These are phyloP conservation scores for Flueggea neowawraea DNA, from an alignment of 441 rosid genomes.

Conservation along the genomic window DNA sequence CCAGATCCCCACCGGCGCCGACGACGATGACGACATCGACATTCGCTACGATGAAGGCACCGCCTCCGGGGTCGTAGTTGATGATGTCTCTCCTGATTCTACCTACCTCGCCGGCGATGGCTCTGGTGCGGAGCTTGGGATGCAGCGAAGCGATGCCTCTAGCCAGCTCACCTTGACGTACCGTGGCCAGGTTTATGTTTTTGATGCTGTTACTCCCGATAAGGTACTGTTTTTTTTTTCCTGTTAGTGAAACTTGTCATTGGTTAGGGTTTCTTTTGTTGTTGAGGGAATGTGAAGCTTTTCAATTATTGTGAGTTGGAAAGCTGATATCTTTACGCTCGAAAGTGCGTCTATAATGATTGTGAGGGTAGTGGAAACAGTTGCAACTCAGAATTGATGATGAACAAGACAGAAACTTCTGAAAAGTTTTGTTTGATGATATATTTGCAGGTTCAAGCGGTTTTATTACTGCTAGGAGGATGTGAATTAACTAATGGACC, in stretches of 20 bases:
- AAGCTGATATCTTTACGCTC: too few relatives aligned
- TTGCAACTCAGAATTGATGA: too few relatives aligned
- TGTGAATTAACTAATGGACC: conserved; percentile 61
- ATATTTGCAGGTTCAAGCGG: conserved; percentile 71
- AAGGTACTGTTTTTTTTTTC: conserved; percentile 42
- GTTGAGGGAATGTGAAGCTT: background rate
- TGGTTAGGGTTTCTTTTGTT: conserved; percentile 7
- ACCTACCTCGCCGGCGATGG: conserved; percentile 35
- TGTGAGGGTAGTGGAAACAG: too few relatives aligned
- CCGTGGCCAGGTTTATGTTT: conserved; percentile 93
- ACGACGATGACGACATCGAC: conserved; percentile 41
- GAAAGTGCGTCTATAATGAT: too few relatives aligned
- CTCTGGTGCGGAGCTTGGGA: conserved; percentile 24
- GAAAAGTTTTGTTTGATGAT: background rate
- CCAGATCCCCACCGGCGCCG: conserved; percentile 42
- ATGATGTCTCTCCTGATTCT: conserved; percentile 57
- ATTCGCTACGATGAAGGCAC: conserved; percentile 46
- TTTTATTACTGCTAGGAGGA: conserved; percentile 71
- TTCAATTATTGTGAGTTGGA: background rate
- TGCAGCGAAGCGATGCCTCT: conserved; percentile 40
- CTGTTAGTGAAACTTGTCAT: background rate
- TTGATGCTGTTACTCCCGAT: conserved; percentile 79
- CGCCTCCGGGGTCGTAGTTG: conserved; percentile 37
- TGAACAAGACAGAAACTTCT: background rate
- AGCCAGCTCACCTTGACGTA: conserved; percentile 86